Evolutionary conservation across 148 eudicot species (phyloP).

Genomic region (Camellia lanceoleosa): DNA sequence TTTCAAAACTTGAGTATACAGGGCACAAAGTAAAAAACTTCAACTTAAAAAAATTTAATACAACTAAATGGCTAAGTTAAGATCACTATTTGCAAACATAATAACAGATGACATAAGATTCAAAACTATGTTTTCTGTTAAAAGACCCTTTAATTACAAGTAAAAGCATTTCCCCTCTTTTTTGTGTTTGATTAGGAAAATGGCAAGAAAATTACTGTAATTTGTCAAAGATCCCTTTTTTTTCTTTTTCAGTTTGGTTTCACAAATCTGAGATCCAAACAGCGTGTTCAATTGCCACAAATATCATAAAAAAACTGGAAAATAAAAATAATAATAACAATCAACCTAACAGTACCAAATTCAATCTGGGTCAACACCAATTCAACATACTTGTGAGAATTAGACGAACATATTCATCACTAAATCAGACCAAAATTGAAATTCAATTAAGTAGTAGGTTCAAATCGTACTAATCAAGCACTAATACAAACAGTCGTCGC

Average conservation of each 20-base stretch:
- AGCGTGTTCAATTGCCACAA: slow-evolving; percentile 3
- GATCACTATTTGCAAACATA: neutral
- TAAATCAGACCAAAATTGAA: neutral
- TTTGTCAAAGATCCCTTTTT: no score
- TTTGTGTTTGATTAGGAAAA: no score
- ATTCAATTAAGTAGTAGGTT: neutral
- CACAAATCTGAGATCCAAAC: neutral
- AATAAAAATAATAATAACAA: neutral
- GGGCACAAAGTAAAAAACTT: neutral
- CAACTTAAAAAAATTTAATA: neutral
- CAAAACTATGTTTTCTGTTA: neutral
- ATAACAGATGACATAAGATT: no score
- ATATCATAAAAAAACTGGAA: neutral
- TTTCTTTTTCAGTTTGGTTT: no score
- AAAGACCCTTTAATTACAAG: neutral
- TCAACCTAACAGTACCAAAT: neutral
- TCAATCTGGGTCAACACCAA: neutral
- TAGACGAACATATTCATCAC: neutral
- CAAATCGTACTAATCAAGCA: slow-evolving; percentile 1
- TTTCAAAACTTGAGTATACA: neutral
- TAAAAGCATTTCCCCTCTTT: no score
- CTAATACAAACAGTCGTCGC: neutral
- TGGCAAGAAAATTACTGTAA: no score
- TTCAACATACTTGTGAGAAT: neutral
- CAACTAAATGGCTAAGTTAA: neutral